Evolutionary conservation across 1,284 basidiomycete species (phyloP).

Genomic region (Anthracocystis panici-leucophaei): DNA sequence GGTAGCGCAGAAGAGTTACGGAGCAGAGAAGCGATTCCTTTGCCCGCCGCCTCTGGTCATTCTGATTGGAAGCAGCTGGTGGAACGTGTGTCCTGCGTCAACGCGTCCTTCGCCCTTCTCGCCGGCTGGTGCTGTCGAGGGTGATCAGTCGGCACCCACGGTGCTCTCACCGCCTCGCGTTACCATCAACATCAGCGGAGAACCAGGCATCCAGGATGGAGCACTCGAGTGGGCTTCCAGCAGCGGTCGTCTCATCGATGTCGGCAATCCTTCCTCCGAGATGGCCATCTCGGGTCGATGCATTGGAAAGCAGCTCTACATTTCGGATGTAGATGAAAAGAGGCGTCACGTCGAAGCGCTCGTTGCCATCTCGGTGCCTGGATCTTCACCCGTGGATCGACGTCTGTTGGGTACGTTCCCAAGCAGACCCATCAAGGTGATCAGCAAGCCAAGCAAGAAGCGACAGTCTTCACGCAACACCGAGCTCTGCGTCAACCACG

Average conservation of each 20-base stretch:
- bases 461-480: slow-evolving; percentile 85
- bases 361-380: slow-evolving; percentile 81
- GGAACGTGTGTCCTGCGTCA: slow-evolving; percentile 72
- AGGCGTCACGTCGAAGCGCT: slow-evolving; percentile 60
- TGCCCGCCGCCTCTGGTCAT: slow-evolving; percentile 95
- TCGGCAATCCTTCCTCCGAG: slow-evolving; percentile 73
- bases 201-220: slow-evolving; percentile 83
- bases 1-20: slow-evolving; percentile 96
- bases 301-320: slow-evolving; percentile 89
- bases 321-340: slow-evolving; percentile 78
- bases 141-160: slow-evolving; percentile 69
- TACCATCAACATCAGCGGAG: slow-evolving; percentile 89
- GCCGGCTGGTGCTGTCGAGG: slow-evolving; percentile 17
- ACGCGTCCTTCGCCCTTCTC: slow-evolving; percentile 67
- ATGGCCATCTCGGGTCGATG: slow-evolving; percentile 76
- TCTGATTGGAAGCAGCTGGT: slow-evolving; percentile 95
- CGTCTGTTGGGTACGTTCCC: slow-evolving; percentile 78
- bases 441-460: slow-evolving; percentile 81
- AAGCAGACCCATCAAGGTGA: slow-evolving; percentile 95
- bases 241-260: slow-evolving; percentile 83
- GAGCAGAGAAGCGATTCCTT: slow-evolving; percentile 95
- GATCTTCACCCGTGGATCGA: slow-evolving; percentile 75
- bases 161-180: slow-evolving; percentile 84
- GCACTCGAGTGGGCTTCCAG: slow-evolving; percentile 86
- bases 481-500: slow-evolving; percentile 93